These are phyloP conservation scores for Vaccinium corymbosum DNA, from an alignment of 148 eudicot species.

Conservation along the genomic window DNA sequence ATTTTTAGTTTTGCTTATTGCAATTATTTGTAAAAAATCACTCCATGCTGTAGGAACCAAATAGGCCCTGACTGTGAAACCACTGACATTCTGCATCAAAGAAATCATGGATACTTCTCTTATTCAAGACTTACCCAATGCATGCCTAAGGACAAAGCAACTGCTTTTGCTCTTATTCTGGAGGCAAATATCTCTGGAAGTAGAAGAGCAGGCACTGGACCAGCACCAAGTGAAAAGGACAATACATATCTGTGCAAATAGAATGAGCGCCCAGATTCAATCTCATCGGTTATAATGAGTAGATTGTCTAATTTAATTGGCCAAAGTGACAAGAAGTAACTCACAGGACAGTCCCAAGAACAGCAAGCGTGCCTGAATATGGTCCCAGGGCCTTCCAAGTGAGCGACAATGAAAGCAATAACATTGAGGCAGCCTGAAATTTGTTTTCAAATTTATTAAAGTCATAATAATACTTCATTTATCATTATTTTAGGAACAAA, in stretches of 20 bases:
- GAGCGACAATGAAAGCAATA: slow-evolving; percentile 79
- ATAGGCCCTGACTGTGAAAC: background rate
- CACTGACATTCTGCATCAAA: slow-evolving; percentile 1
- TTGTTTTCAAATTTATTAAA: background rate
- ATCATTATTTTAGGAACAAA: background rate
- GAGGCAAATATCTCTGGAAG: slow-evolving; percentile 97
- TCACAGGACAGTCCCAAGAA: slow-evolving; percentile 92
- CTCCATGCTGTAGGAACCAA: background rate
- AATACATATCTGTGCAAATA: slow-evolving; percentile 63
- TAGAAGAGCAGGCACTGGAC: slow-evolving; percentile 97
- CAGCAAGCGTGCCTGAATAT: slow-evolving; percentile 91
- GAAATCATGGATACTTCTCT: background rate
- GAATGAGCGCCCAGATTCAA: slow-evolving; percentile 8
- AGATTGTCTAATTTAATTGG: background rate
- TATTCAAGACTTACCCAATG: slow-evolving; percentile 78
- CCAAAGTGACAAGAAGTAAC: slow-evolving; percentile 21
- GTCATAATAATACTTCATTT: background rate
- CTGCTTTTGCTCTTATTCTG: slow-evolving; percentile 97
- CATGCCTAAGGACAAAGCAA: slow-evolving; percentile 89
- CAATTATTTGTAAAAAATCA: background rate
- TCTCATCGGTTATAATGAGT: background rate
- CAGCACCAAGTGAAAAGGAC: slow-evolving; percentile 95
- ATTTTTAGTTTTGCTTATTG: background rate
- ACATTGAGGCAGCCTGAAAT: slow-evolving; percentile 92
- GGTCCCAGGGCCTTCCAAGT: slow-evolving; percentile 81